Conservation (phyloP, 495 filamentous ascomycete genomes). For the Penicillium flavigenum region DNA sequence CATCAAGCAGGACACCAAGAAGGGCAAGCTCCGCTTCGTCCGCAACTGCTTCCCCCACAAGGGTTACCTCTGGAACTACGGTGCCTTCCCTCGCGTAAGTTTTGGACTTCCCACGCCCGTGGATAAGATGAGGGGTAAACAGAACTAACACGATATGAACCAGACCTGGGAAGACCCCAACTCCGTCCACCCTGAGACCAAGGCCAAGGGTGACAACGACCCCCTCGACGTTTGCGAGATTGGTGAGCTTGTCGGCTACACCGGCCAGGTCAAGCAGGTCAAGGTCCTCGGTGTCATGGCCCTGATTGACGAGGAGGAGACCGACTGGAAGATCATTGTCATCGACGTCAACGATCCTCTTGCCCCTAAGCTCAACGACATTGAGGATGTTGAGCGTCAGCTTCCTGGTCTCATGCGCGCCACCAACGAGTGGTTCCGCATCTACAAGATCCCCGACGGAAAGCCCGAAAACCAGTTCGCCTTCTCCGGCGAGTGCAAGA, state of each 20-base stretch:
- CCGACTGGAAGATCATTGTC: conserved; percentile 99
- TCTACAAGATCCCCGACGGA: conserved; percentile 99
- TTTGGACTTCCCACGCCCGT: neutral
- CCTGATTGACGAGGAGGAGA: conserved; percentile 98
- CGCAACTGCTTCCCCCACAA: conserved; percentile 99
- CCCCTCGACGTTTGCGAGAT: conserved; percentile 99
- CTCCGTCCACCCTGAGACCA: conserved; percentile 93
- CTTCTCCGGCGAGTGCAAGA: conserved; percentile 99
- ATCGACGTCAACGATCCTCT: conserved; percentile 98
- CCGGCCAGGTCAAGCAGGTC: conserved; percentile 98
- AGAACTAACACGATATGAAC: conserved; percentile 12
- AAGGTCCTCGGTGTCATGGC: conserved; percentile 99
- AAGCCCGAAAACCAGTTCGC: conserved; percentile 99
- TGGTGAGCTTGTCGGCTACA: conserved; percentile 92
- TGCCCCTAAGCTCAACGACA: conserved; percentile 93
- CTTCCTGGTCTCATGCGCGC: conserved; percentile 93
- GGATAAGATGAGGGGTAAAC: conserved; percentile 2
- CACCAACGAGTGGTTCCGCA: conserved; percentile 99
- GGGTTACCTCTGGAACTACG: conserved; percentile 99
- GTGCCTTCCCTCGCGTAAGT: conserved; percentile 93
- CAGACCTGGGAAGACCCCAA: conserved; percentile 99
- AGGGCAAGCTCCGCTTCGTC: conserved; percentile 78
- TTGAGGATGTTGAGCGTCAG: conserved; percentile 99
- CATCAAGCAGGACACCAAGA: conserved; percentile 74
- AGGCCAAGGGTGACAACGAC: conserved; percentile 99